A percentile compares a stretch with the other conserved stretches of the same genome.
Evolutionary conservation across 208 protist genomes (phyloP).

Genomic region (Leishmania martiniquensis): DNA sequence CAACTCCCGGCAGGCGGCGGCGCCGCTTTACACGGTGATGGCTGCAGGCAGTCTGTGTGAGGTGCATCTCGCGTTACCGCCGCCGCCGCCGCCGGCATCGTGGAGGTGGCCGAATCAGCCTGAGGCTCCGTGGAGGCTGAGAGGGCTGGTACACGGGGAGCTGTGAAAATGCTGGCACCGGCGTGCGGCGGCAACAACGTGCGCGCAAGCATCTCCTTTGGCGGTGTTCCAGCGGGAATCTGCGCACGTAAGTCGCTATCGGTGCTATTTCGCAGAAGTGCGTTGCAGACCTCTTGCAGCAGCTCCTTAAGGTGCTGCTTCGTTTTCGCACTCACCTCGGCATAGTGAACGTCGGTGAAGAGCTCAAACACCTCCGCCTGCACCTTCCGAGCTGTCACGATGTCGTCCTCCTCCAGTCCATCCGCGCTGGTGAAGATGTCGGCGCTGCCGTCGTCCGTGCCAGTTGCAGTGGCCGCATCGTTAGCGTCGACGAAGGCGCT

Average conservation of each 20-base stretch:
- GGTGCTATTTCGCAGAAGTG: constrained; percentile 33
- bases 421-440: neutral
- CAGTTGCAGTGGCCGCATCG: constrained; percentile 16
- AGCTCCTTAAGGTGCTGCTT: constrained; percentile 31
- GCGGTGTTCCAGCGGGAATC: neutral
- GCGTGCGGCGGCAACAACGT: constrained; percentile 5
- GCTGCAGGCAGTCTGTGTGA: neutral
- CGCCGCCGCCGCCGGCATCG: neutral
- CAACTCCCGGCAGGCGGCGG: constrained; percentile 6
- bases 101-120: neutral
- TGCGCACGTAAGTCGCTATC: neutral
- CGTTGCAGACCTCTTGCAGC: constrained; percentile 33
- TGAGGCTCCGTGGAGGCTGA: neutral
- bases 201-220: constrained; percentile 12
- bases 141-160: neutral
- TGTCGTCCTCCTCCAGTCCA: constrained; percentile 3
- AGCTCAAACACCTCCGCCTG: constrained; percentile 33
- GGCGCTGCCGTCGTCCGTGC: neutral
- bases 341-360: constrained; percentile 52
- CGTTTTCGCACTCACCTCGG: constrained; percentile 53
- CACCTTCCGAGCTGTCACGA: constrained; percentile 34
- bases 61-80: constrained; percentile 1
- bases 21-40: neutral
- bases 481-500: constrained; percentile 17
- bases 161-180: neutral